Conservation (phyloP, 2,329 filamentous ascomycete genomes). For the Alternaria atra region DNA sequence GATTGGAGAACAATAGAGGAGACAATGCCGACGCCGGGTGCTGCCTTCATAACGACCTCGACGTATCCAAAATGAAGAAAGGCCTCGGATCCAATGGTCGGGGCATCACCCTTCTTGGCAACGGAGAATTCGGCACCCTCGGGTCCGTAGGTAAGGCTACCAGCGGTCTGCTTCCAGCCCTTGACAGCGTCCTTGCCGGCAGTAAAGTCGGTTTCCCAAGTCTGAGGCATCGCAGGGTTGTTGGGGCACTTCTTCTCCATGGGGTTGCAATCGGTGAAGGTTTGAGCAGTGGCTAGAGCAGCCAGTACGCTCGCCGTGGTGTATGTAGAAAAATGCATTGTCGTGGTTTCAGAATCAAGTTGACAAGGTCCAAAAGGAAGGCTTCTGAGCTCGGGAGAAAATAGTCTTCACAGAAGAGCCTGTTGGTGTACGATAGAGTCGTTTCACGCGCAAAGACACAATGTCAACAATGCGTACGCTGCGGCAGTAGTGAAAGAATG, state of each 20-base stretch:
- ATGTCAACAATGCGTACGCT: constrained; percentile 27
- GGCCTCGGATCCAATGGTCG: constrained; percentile 78
- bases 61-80: constrained; percentile 88
- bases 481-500: constrained; percentile 37
- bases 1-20: constrained; percentile 84
- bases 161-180: constrained; percentile 51
- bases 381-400: constrained; percentile 20
- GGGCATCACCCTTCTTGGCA: constrained; percentile 58
- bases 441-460: constrained; percentile 20
- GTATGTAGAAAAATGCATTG: constrained; percentile 42
- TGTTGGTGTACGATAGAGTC: constrained; percentile 7
- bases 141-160: constrained; percentile 55
- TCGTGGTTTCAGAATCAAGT: constrained; percentile 24
- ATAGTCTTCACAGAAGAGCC: constrained; percentile 45
- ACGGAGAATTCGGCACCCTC: constrained; percentile 62
- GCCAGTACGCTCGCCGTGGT: constrained; percentile 43
- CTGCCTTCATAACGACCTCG: constrained; percentile 80
- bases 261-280: constrained; percentile 57
- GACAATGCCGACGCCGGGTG: constrained; percentile 77
- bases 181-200: constrained; percentile 49
- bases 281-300: constrained; percentile 52
- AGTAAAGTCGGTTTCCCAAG: constrained; percentile 56
- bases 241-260: constrained; percentile 56
- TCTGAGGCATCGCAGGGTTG: constrained; percentile 54
- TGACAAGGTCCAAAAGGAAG: not conserved